A percentile compares a stretch with the other conserved stretches of the same genome.
phyloP scores from a whole-genome alignment of 805 yeast species.

The Cyberlindnera maclurae region DNA sequence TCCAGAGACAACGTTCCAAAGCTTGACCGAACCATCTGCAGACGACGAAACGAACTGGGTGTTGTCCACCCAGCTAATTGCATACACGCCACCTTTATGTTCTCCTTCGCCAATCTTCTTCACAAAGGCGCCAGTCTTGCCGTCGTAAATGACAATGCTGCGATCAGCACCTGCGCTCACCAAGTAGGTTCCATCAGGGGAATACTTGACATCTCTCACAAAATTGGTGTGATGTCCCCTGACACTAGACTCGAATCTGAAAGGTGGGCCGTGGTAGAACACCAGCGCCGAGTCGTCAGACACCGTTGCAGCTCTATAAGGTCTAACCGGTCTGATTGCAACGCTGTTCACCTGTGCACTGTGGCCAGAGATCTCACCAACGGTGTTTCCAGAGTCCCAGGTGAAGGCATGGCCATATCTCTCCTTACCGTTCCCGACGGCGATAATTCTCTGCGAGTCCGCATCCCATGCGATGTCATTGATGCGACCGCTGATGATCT shows the following conservation, averaged over 20 bases:
- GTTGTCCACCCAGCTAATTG: conserved; percentile 60
- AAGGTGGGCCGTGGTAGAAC: conserved; percentile 89
- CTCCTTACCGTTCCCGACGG: conserved; percentile 93
- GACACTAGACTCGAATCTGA: conserved; percentile 69
- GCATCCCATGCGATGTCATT: conserved; percentile 88
- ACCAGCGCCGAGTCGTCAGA: conserved; percentile 84
- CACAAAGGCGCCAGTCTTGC: conserved; percentile 72
- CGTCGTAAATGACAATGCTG: conserved; percentile 71
- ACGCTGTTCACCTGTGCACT: conserved; percentile 78
- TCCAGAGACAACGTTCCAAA: conserved; percentile 48
- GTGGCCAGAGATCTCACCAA: conserved; percentile 95
- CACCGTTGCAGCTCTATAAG: conserved; percentile 89
- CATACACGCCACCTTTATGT: conserved; percentile 79
- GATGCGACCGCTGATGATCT: conserved; percentile 72
- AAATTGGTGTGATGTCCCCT: conserved; percentile 73
- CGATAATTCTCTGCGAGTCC: conserved; percentile 78
- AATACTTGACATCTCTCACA: conserved; percentile 72
- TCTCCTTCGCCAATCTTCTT: conserved; percentile 36
- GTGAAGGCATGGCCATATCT: conserved; percentile 88
- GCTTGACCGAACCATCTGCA: conserved; percentile 70
- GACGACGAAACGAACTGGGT: conserved; percentile 69
- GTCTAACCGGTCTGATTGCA: conserved; percentile 72
- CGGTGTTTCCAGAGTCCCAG: conserved; percentile 92
- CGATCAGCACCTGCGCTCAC: conserved; percentile 86
- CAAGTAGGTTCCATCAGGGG: conserved; percentile 71